Conservation (phyloP, 768 basidiomycete genomes). For the Tubosaeta sp. region DNA sequence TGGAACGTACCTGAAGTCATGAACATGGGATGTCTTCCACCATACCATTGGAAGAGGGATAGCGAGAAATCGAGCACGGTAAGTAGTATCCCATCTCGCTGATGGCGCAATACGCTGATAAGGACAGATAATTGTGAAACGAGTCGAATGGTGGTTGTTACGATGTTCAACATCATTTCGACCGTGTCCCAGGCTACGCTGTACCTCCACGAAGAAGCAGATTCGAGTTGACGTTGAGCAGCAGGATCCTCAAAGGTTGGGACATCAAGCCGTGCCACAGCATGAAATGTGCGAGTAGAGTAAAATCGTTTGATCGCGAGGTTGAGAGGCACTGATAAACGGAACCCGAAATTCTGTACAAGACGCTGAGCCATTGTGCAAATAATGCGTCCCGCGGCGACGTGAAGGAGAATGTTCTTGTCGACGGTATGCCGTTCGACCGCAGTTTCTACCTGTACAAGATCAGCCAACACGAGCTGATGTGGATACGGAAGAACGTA, state of each 20-base stretch:
- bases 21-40: constrained; percentile 17
- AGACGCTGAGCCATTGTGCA: constrained; percentile 48
- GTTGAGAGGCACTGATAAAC: constrained; percentile 49
- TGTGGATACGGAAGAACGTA: constrained; percentile 28
- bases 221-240: constrained; percentile 61
- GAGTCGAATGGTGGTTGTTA: constrained; percentile 46
- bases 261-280: constrained; percentile 35
- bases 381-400: constrained; percentile 52
- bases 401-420: constrained; percentile 47
- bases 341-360: constrained; percentile 38
- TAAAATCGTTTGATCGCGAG: constrained; percentile 58
- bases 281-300: constrained; percentile 58
- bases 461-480: constrained; percentile 7
- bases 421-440: constrained; percentile 62
- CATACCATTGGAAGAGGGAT: constrained; percentile 42
- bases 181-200: constrained; percentile 63
- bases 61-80: constrained; percentile 53
- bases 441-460: constrained; percentile 55
- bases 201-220: constrained; percentile 40
- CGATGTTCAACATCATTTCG: constrained; percentile 36
- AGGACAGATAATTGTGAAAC: constrained; percentile 61
- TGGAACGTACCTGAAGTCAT: constrained; percentile 30
- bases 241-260: constrained; percentile 62
- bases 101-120: constrained; percentile 49
- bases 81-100: constrained; percentile 59